Evolutionary conservation across 495 filamentous ascomycete species (phyloP), one percentile per base, ranked within the genome.

Genomic region (Hypoxylon lienhwacheense): DNA sequence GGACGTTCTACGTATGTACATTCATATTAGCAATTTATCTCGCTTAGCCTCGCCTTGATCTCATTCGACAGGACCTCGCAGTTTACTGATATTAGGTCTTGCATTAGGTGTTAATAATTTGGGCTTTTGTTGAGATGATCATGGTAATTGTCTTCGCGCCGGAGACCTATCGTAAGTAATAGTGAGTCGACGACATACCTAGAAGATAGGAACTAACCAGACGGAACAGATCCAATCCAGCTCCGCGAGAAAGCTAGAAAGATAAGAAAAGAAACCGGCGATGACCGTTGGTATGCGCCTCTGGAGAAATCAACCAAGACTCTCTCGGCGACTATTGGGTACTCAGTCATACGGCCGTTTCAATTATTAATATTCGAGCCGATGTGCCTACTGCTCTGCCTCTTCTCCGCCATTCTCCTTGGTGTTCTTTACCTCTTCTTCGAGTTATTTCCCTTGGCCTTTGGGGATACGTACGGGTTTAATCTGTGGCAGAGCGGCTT

Each of bases 361-460:
- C 81, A 95, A 61, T 79, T 98, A 2, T 78, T 98, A 17, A 63
- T 85, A 16, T 74, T 90, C 29, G 93, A 97, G 72, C 89, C 89
- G 19, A 97, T 97, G 89, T 86, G 84, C 35, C 68, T 91, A 36
- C 81, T 87, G 45, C 84, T 98, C 17, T 95, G 91, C 67, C 65
- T 93, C 7, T 90, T 93, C 59, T 87, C 88, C 2, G 89, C 91
- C 19, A 78, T 97, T 15, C 74, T 97, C 7, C 76, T 97, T 1
- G 93, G 91, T 7, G 85, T 96, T 25, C 72, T 97, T 0, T 97
- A 98, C 62, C 81, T 98, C 4, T 98, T 97, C 74, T 96, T 98
- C 66, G 91, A 92, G 6, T 91, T 91, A 0, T 97, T 96, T 65
- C 81, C 88, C 6, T 70, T 96, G 28, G 85, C 96, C 15, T 98